Evolutionary conservation across 768 basidiomycete species (phyloP), one percentile per base, ranked within the genome.

Genomic region (Megacollybia marginata): DNA sequence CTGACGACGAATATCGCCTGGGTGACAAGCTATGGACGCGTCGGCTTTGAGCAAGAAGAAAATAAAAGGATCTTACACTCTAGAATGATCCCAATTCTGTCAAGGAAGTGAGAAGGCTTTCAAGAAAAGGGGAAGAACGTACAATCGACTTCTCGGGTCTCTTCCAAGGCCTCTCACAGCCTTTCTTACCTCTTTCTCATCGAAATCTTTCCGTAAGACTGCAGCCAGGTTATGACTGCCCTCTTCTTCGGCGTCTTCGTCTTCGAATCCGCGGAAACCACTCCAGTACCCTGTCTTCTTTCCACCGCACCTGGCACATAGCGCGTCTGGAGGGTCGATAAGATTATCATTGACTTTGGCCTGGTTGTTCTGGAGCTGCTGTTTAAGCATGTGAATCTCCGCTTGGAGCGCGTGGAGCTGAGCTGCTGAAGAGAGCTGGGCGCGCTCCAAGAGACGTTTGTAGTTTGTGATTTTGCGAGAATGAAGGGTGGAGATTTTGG

Each of bases 401-500:
- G 88, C 89, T 65, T 92, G 89, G 1, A 93, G 69, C 0, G 91
- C 89, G 58, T 92, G 89, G 2, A 92, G 69, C 58, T 92, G 91
- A 1, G 88, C 83, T 0, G 89, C 87, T 1, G 85, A 75, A 9
- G 82, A 80, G 2, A 84, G 80, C 57, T 92, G 91, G 0, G 88
- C 76, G 36, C 84, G 83, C 55, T 92, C 89, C 11, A 92, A 75
- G 1, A 92, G 73, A 1, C 89, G 78, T 59, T 85, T 91, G 65
- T 88, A 85, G 50, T 83, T 79, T 13, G 81, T 73, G 12, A 90
- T 75, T 56, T 86, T 87, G 19, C 68, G 65, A 0, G 72, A 66
- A 55, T 80, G 76, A 23, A 40, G 47, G 15, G 40, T 52, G 51
- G 44, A 51, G 52, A 59, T 55, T 40, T 31, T 50, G 20, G 19